Evolutionary conservation across 2,329 filamentous ascomycete species (phyloP), one percentile per base, ranked within the genome.

Genomic region (Didymella exigua): DNA sequence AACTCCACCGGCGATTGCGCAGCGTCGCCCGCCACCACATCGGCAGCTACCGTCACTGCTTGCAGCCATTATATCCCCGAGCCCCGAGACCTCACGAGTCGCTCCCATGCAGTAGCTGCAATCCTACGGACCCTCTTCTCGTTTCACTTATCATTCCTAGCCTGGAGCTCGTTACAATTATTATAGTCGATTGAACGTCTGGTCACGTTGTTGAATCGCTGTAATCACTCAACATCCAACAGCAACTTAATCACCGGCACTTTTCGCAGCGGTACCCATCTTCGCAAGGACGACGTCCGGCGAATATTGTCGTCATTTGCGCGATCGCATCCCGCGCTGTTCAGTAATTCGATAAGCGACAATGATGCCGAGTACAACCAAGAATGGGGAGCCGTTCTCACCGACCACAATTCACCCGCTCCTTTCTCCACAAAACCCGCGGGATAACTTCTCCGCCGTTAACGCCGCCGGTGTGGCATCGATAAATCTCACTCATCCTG

Each of bases 331-430:
- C 44, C 57, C 49, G 59, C 44, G 51, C 51, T 37, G 29, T 49
- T 54, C 41, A 55, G 40, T 54, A 50, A 54, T 49, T 58, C 46
- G 56, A 50, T 59, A 54, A 59, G 47, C 52, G 49, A 64, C 54
- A 37, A 71, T 71, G 65, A 64, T 69, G 53, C 50, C 61, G 42
- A 58, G 51, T 5, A 55, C 50, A 40, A 56, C 49, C 61, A 58
- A 57, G 50, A 58, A 62, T 65, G 69, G 64, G 65, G 69, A 70
- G 62, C 69, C 70, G 62, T 70, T 67, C 51, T 65, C 64, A 60
- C 66, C 71, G 58, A 68, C 69, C 38, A 69, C 67, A 58, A 63
- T 73, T 48, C 71, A 72, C 47, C 67, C 71, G 57, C 62, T 72
- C 29, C 55, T 70, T 55, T 74, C 71, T 62, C 71, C 72, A 67